phyloP scores from a whole-genome alignment of 371 early-diverging fungal species.

The Smittium mucronatum region DNA sequence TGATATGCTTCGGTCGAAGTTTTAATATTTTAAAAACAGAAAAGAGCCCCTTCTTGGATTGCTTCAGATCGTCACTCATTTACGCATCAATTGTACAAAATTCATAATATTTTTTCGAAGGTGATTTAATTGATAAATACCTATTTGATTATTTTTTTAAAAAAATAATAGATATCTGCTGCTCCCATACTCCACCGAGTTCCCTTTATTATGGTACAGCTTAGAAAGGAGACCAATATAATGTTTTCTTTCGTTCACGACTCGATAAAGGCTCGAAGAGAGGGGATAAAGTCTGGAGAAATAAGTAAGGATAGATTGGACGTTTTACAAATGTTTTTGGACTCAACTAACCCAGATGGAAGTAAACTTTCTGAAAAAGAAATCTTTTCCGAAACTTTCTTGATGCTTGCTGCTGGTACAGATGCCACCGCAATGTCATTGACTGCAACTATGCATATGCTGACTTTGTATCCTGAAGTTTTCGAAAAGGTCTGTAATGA shows the following conservation, averaged over 20 bases:
- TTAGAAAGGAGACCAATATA: too few relatives aligned
- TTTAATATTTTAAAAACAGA: background rate
- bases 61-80: background rate
- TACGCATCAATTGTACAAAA: too few relatives aligned
- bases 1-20: background rate
- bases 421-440: constrained; percentile 24
- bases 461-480: constrained; percentile 18
- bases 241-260: too few relatives aligned
- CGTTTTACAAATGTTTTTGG: constrained; percentile 21
- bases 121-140: too few relatives aligned
- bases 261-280: background rate
- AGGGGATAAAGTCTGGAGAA: background rate
- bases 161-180: too few relatives aligned
- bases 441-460: constrained; percentile 21
- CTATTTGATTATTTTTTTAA: too few relatives aligned
- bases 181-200: too few relatives aligned
- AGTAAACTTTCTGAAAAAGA: constrained; percentile 15
- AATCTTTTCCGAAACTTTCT: constrained; percentile 21
- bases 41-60: background rate
- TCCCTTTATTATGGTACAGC: too few relatives aligned
- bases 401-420: constrained; percentile 23
- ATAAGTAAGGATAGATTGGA: constrained; percentile 9
- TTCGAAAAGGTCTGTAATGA: constrained; percentile 15
- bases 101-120: too few relatives aligned
- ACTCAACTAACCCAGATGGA: constrained; percentile 15